A percentile compares a stretch with the other conserved stretches of the same genome.
phyloP scores from a whole-genome alignment of 345 rosid species.

The Microthlaspi erraticum region DNA sequence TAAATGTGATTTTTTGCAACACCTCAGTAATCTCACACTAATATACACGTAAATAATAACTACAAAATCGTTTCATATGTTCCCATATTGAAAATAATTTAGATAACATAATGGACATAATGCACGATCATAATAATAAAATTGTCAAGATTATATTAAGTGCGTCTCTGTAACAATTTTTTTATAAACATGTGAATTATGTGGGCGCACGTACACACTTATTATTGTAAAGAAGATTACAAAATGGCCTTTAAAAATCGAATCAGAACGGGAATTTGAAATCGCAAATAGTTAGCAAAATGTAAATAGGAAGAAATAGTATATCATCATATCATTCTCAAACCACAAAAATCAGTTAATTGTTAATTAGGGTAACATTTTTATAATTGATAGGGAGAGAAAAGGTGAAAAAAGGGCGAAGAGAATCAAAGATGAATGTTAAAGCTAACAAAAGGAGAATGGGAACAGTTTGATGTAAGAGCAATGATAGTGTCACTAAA shows the following conservation, averaged over 20 bases:
- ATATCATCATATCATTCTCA: slow-evolving; percentile 4
- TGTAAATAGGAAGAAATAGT: neutral
- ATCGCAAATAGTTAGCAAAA: neutral
- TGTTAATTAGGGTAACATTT: neutral
- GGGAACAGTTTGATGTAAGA: slow-evolving; percentile 43
- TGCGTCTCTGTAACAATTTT: neutral
- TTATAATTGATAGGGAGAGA: slow-evolving; percentile 18
- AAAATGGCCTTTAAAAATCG: slow-evolving; percentile 5
- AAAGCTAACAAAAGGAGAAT: slow-evolving; percentile 39
- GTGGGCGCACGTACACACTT: neutral
- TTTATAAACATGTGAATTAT: neutral
- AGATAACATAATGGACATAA: neutral
- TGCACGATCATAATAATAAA: too few relatives aligned
- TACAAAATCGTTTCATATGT: neutral
- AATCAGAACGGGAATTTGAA: neutral
- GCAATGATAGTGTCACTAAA: slow-evolving; percentile 48
- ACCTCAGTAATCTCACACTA: neutral
- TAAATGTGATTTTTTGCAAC: slow-evolving; percentile 12
- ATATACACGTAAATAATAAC: neutral
- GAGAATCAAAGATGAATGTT: slow-evolving; percentile 31
- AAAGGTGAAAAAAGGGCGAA: slow-evolving; percentile 7
- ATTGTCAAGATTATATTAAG: neutral
- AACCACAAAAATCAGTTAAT: neutral
- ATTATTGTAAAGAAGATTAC: neutral
- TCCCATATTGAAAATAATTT: neutral